A percentile compares a stretch with the other conserved stretches of the same genome.
These are phyloP conservation scores for Solanum bukasovii DNA, from an alignment of 257 asterid genomes.

Conservation along the genomic window DNA sequence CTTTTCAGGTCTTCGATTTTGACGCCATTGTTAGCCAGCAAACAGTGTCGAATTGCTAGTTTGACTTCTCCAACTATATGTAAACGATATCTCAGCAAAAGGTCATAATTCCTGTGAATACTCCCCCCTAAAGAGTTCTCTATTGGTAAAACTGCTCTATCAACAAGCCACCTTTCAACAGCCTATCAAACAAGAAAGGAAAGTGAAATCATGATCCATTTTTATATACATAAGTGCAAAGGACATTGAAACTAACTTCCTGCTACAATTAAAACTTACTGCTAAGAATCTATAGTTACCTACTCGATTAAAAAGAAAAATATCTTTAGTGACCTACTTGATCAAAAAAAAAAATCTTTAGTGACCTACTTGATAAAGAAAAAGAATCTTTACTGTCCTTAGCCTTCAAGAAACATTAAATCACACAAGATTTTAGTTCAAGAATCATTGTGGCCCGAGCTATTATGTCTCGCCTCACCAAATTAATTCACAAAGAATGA, in stretches of 20 bases:
- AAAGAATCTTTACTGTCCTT: background rate
- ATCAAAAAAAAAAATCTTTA: background rate
- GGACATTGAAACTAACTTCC: background rate
- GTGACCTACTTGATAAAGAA: background rate
- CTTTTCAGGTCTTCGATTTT: conserved; percentile 60
- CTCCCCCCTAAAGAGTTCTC: conserved; percentile 98
- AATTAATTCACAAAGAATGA: background rate
- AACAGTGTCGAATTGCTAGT: conserved; percentile 79
- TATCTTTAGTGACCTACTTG: background rate
- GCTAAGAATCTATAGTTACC: background rate
- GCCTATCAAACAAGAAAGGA: conserved; percentile 40
- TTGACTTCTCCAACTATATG: conserved; percentile 99
- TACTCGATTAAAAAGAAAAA: background rate
- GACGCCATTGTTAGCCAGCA: conserved; percentile 78
- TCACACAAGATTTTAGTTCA: background rate
- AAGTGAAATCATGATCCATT: background rate
- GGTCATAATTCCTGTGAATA: conserved; percentile 96
- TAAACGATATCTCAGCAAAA: conserved; percentile 78
- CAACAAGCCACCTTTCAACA: conserved; percentile 93
- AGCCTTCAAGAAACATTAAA: background rate
- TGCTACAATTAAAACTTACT: background rate
- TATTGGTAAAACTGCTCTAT: conserved; percentile 94
- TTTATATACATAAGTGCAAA: background rate
- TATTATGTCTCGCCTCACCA: background rate
- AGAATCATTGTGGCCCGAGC: background rate